Percentiles rank a stretch among this genome's conserved stretches.
These are phyloP conservation scores for Colletotrichum gigasporum DNA, from an alignment of 2,329 filamentous ascomycete species.

Conservation along the genomic window DNA sequence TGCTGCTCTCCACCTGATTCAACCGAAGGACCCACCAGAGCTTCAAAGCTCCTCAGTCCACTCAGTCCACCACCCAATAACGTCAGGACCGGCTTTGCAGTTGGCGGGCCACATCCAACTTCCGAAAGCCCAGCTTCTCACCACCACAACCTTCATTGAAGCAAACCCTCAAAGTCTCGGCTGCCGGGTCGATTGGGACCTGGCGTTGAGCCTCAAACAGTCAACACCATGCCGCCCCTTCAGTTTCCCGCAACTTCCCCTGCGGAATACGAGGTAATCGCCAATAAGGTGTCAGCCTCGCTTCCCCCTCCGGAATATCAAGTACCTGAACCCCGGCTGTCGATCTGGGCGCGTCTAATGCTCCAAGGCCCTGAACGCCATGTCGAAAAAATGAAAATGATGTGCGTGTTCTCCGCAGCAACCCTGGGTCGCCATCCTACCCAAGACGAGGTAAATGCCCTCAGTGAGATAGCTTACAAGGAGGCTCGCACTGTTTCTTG, in stretches of 20 bases:
- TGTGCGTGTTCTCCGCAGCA: background rate
- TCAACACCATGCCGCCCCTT: constrained; percentile 2
- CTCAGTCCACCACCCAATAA: too few species aligned
- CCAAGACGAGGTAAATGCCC: constrained; percentile 46
- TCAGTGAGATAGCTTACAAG: constrained; percentile 38
- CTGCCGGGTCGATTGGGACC: background rate
- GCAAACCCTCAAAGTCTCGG: background rate
- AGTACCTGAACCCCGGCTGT: background rate
- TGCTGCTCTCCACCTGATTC: background rate
- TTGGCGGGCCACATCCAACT: background rate
- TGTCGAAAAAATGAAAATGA: background rate
- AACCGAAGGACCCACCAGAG: constrained; percentile 20
- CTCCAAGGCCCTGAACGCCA: background rate
- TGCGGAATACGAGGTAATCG: background rate
- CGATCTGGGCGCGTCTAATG: constrained; percentile 7
- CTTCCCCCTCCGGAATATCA: background rate
- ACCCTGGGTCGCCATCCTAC: constrained; percentile 39
- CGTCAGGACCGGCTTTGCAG: constrained; percentile 14
- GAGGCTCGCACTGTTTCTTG: constrained; percentile 43
- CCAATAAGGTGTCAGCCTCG: too few species aligned
- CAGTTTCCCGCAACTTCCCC: background rate
- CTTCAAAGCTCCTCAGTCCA: constrained; percentile 10
- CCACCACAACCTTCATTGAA: background rate
- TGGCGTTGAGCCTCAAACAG: background rate
- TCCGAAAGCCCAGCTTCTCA: background rate